These are phyloP conservation scores for Aspergillus aculeatinus DNA, from an alignment of 2,329 filamentous ascomycete genomes.

Conservation along the genomic window DNA sequence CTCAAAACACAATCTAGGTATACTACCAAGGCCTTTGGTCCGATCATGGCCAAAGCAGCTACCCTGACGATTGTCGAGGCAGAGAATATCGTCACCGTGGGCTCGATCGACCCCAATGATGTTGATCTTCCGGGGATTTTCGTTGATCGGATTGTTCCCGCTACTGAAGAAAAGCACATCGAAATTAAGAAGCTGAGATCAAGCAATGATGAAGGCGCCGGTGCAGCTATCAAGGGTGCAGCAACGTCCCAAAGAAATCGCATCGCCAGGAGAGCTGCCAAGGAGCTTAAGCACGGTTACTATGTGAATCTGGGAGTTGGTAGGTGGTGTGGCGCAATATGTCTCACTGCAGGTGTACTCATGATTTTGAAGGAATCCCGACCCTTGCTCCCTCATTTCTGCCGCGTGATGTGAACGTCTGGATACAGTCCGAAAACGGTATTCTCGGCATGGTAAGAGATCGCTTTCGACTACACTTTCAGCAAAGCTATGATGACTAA, in stretches of 20 bases:
- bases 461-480: not conserved
- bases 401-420: constrained; percentile 67
- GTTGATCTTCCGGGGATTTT: constrained; percentile 81
- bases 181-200: constrained; percentile 65
- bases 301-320: constrained; percentile 39
- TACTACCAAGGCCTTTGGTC: constrained; percentile 72
- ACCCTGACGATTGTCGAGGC: constrained; percentile 78
- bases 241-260: constrained; percentile 48
- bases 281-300: constrained; percentile 67
- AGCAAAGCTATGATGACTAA: constrained; percentile 3
- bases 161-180: constrained; percentile 68
- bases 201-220: constrained; percentile 36
- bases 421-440: constrained; percentile 84
- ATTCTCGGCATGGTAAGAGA: constrained; percentile 66
- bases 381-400: constrained; percentile 80
- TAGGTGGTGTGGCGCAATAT: constrained; percentile 13
- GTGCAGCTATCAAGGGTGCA: constrained; percentile 35
- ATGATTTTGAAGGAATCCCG: constrained; percentile 62
- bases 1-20: constrained; percentile 41
- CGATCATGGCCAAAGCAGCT: constrained; percentile 79
- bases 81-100: constrained; percentile 75
- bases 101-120: constrained; percentile 69
- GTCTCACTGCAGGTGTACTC: not conserved
- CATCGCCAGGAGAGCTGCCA: constrained; percentile 74
- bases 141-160: constrained; percentile 76